Evolutionary conservation across 2,329 filamentous ascomycete genomes (phyloP), one percentile per base, ranked within the genome.

Genomic region (Trichoderma guizhouense): DNA sequence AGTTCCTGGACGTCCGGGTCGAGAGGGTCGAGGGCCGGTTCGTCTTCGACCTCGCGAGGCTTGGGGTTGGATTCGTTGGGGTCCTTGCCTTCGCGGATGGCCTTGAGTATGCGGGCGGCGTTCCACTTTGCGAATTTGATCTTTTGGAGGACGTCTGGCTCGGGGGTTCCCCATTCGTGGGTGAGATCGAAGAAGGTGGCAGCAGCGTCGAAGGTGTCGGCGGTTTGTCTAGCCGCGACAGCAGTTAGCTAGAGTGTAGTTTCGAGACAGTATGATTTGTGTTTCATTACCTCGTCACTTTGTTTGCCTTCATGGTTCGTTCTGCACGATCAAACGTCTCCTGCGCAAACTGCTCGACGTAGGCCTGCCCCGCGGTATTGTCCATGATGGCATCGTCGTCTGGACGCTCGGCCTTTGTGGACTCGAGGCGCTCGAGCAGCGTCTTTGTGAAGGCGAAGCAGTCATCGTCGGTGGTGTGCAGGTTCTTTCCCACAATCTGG

Each of bases 51-150:
- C 62, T 74, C 70, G 88, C 85, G 85, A 5, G 84, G 86, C 71
- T 89, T 89, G 0, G 95, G 95, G 78, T 98, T 98, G 8, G 93
- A 92, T 70, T 92, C 90, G 81, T 99, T 99, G 3, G 96, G 96
- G 78, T 99, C 95, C 75, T 93, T 91, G 69, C 94, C 94, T 53
- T 95, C 93, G 78, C 95, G 96, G 77, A 98, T 88, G 12, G 96
- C 96, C 82, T 93, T 97, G 18, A 93, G 86, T 78, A 99, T 99
- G 72, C 96, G 90, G 43, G 95, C 85, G 2, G 95, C 95, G 80
- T 98, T 97, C 87, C 93, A 99, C 82, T 98, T 99, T 55, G 95
- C 94, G 79, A 93, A 99, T 81, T 97, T 98, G 82, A 95, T 94
- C 85, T 97, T 98, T 69, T 94, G 89, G 51, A 90, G 86, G 24